Base-by-base conservation (phyloP, 2,329 filamentous ascomycete species). In the Arthrocladium fulminans region DNA sequence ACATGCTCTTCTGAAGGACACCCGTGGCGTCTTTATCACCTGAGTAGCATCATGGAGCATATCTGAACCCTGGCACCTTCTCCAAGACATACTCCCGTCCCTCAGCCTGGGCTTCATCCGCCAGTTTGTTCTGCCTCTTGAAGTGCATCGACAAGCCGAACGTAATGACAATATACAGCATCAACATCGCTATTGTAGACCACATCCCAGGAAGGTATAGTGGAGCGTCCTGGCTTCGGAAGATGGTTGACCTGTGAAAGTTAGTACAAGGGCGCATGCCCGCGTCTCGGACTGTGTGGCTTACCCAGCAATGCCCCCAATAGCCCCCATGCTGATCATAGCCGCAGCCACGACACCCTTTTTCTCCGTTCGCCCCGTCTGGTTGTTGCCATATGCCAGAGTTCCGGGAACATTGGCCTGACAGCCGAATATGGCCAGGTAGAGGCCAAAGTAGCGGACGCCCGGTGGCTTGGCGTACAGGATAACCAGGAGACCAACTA, bases 331-430 rank as follows among this genome's bases (percentile, higher is more conserved):
- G 23, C 35, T 38, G 38, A 54, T 51, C 49, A 51, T 51, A 23
- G 45, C 39, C 2, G 51, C 51, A 13, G 51, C 41, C 6, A 50
- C 47, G 9, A 54, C 41, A 20, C 47, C 50, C 32, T 49, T 50
- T 35, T 54, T 54, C 30, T 39, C 24, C 3, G 24, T 24, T 23
- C 30, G 23, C 4, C 37, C 47, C 19, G 47, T 54, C 24, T 54
- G 34, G 42, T 43, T 54, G 42, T 47, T 39, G 4, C 42, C 46
- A 68, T 86, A 90, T 0, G 85, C 76, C 70, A 94, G 79, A 42
- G 77, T 72, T 1, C 79, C 73, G 0, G 88, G 87, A 3, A 89
- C 73, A 62, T 90, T 90, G 55, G 81, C 76, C 64, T 88, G 88
- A 53, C 81, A 80, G 3, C 84, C 86, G 0, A 83, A 84, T 0